phyloP scores from a whole-genome alignment of 257 asterid species.

The Scutellaria baicalensis region DNA sequence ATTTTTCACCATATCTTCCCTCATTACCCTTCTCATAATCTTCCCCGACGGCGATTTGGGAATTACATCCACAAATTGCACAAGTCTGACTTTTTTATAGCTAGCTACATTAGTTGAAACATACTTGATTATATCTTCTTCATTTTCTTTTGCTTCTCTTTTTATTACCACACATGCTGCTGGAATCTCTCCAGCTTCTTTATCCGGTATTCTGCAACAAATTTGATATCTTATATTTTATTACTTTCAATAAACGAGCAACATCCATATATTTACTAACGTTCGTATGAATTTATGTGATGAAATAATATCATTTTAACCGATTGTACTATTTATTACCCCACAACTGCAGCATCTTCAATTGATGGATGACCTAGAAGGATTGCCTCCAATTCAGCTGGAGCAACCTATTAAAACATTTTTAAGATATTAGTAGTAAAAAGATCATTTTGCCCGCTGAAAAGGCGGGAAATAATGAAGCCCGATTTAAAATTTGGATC shows the following conservation, averaged over 20 bases:
- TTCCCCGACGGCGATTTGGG: slow-evolving; percentile 95
- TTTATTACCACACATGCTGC: slow-evolving; percentile 78
- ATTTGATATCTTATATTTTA: background rate
- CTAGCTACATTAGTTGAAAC: slow-evolving; percentile 64
- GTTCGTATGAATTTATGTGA: no score
- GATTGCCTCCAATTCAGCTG: slow-evolving; percentile 95
- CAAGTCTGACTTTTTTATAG: slow-evolving; percentile 53
- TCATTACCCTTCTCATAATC: slow-evolving; percentile 74
- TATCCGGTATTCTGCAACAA: slow-evolving; percentile 52
- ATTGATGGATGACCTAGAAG: slow-evolving; percentile 76
- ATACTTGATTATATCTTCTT: slow-evolving; percentile 60
- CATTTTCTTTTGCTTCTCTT: slow-evolving; percentile 44
- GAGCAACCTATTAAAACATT: slow-evolving; percentile 60
- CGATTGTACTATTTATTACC: slow-evolving; percentile 27
- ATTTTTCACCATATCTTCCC: slow-evolving; percentile 46
- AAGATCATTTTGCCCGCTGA: no score
- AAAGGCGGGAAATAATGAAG: no score
- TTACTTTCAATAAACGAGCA: no score
- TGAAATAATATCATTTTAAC: no score
- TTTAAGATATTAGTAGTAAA: no score
- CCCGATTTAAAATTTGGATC: no score
- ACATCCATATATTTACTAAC: background rate
- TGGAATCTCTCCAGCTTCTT: slow-evolving; percentile 86
- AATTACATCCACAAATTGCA: slow-evolving; percentile 65
- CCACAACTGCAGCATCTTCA: slow-evolving; percentile 91